Percentiles rank a stretch among this genome's conserved stretches.
These are phyloP conservation scores for Aspergillus terreus DNA, from an alignment of 2,329 filamentous ascomycete species.

Conservation along the genomic window DNA sequence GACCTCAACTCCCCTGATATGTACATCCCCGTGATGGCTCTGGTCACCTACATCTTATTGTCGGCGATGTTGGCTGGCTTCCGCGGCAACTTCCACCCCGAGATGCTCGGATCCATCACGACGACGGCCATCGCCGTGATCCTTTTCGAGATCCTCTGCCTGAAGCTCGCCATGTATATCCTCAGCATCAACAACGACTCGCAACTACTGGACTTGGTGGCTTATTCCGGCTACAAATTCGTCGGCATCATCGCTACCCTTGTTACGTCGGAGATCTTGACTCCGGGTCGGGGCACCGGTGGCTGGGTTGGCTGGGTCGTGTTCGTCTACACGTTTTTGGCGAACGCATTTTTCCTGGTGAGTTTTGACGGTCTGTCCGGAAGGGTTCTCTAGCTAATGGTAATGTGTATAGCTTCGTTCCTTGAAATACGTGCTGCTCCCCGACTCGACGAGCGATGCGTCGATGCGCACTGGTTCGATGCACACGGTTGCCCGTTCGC, in stretches of 20 bases:
- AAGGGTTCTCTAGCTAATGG: not conserved
- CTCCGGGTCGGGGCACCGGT: conserved; percentile 74
- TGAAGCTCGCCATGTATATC: conserved; percentile 91
- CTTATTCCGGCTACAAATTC: conserved; percentile 98
- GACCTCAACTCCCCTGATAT: conserved; percentile 98
- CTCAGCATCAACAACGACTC: conserved; percentile 90
- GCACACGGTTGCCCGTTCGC: conserved; percentile 73
- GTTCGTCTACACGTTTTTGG: conserved; percentile 87
- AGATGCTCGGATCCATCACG: conserved; percentile 85
- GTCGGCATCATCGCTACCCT: conserved; percentile 93
- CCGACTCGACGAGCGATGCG: conserved; percentile 68
- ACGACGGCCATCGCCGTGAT: conserved; percentile 80
- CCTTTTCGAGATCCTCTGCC: conserved; percentile 77
- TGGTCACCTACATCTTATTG: conserved; percentile 95
- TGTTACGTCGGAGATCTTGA: conserved; percentile 71
- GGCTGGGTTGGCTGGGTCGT: conserved; percentile 85
- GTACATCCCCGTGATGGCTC: conserved; percentile 98
- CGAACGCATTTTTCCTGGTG: conserved; percentile 94
- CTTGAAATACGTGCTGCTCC: conserved; percentile 90
- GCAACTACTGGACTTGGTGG: conserved; percentile 87
- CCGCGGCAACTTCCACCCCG: conserved; percentile 86
- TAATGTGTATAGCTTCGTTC: conserved; percentile 68
- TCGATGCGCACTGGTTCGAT: conserved; percentile 58
- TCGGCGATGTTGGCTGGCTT: conserved; percentile 87
- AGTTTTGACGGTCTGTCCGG: conserved; percentile 28